Base-by-base conservation (phyloP, 768 basidiomycete species). In the Boletus rufocinnamomeus region DNA sequence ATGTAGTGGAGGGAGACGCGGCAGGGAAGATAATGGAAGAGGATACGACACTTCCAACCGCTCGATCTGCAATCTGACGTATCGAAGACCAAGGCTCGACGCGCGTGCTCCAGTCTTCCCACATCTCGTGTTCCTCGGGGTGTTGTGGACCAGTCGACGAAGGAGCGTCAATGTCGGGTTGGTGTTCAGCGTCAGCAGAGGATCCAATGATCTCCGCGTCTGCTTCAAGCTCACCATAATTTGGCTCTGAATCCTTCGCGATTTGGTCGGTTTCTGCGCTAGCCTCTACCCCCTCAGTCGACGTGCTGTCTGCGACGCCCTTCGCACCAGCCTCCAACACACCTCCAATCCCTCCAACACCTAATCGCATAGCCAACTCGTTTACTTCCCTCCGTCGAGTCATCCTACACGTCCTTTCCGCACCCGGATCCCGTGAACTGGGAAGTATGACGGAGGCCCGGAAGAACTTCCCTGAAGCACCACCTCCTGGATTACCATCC, bases 361-460 rank as follows among this genome's bases (percentile, higher is more conserved):
- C 92, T 85, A 92, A 91, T n/a, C 89, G 83, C 80, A 91, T 88
- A 0, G 83, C 86, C 46, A 94, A 74, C 65, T 91, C 87, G 69
- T 94, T 94, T 54, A 92, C 83, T 63, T 93, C 87, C 56, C 84
- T 77, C 57, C 92, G 78, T 37, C 92, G 77, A 4, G 76, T 74
- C 59, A 87, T 77, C 47, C 92, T 83, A 50, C 77, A 81, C 9
- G 76, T 71, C 45, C 77, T 79, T 67, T 94, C 92, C 13, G 76
- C 72, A 2, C 67, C 62, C 28, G 77, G 68, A 13, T 86, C 85
- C 14, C 92, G 83, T 3, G 73, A 68, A 19, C 74, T 69, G 5
- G 92, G 93, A 8, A 93, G 84, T 28, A 93, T 66, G 27, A 91
- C 76, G 5, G 87, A 84, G 4, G 86, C 81, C 32, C 90, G 81